Conservation (phyloP, 2,329 filamentous ascomycete species). For the Trichoderma lentiforme region DNA sequence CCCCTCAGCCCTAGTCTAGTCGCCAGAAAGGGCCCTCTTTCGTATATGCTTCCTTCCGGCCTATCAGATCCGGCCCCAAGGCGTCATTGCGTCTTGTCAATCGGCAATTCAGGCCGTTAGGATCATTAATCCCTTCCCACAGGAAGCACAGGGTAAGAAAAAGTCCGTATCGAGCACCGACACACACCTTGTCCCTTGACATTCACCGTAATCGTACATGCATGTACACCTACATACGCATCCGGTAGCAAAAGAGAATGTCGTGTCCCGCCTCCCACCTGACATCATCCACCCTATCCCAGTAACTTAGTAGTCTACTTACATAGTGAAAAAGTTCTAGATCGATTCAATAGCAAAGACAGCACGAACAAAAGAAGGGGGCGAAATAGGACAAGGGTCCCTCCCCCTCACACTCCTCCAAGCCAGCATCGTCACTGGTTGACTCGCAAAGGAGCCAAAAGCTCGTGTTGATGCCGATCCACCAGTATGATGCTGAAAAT, state of each 20-base stretch:
- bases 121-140: background rate
- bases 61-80: background rate
- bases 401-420: background rate
- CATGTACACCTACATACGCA: background rate
- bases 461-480: constrained; percentile 12
- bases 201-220: background rate
- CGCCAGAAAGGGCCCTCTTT: background rate
- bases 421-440: background rate
- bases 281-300: background rate
- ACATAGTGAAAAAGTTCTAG: background rate
- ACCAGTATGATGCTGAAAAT: background rate
- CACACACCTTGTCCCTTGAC: background rate
- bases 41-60: background rate
- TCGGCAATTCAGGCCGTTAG: background rate
- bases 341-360: background rate
- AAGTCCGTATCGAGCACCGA: background rate
- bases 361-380: background rate
- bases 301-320: background rate
- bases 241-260: background rate
- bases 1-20: constrained; percentile 10
- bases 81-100: background rate
- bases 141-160: background rate
- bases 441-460: background rate
- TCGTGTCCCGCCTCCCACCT: background rate
- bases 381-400: background rate